Evolutionary conservation across 2,329 filamentous ascomycete genomes (phyloP), one percentile per base, ranked within the genome.

Genomic region (Fusarium mangiferae): DNA sequence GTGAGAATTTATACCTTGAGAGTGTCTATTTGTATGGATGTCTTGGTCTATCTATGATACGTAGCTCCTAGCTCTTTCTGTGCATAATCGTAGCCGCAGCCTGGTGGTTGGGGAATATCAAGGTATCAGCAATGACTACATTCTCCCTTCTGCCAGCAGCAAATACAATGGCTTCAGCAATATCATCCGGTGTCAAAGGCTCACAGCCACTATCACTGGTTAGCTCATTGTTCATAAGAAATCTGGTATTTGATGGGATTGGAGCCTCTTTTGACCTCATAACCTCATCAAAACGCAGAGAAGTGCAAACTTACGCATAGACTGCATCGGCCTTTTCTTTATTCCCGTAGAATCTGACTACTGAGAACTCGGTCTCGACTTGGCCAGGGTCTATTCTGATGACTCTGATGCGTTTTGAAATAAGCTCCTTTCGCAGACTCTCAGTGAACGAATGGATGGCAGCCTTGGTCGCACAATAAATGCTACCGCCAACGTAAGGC

Each of bases 351-450:
- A 96, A 98, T 70, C 95, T 88, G 41, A 98, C 93, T 15, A 98
- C 86, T 2, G 93, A 96, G 83, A 98, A 98, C 81, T 98, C 94
- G n/a, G 95, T 98, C 87, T 98, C 94, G 42, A 98, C 95, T 83
- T 97, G 94, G 28, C 95, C 95, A 0, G 95, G 95, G 79, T 98
- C 95, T 75, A 98, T 88, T 81, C 94, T 93, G 69, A 98, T 97
- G 68, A 98, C 87, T 59, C 95, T 87, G 70, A 98, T 93, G 60
- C 93, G 87, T 30, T 92, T 94, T 8, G 92, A 87, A 74, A 98
- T 92, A 62, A 97, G 87, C 83, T 98, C 95, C 80, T 91, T 94
- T 72, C 95, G 88, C 79, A 98, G 83, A 14, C 92, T 88, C 61
- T 97, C 94, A 0, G 94, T 95, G 83, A 97, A 98, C 65, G 89